phyloP scores from a whole-genome alignment of 2,329 filamentous ascomycete genomes.

The Cladosporium cucumerinum region DNA sequence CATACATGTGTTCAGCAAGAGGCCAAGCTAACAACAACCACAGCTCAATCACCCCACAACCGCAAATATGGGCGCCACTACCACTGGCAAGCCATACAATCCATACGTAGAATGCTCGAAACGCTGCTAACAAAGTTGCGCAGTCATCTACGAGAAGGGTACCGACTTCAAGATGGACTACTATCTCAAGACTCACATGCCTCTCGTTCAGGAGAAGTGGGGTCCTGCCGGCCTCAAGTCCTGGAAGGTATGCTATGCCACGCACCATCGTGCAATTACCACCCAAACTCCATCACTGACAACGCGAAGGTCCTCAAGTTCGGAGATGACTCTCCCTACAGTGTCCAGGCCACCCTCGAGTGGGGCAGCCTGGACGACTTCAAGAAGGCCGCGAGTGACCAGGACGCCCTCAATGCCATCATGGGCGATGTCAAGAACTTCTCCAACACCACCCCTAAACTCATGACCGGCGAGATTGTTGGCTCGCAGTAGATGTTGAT shows the following conservation, averaged over 20 bases:
- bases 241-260: slow-evolving; percentile 20
- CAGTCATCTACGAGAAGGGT: slow-evolving; percentile 36
- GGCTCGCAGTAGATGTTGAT: slow-evolving; percentile 17
- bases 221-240: slow-evolving; percentile 31
- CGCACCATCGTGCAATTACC: background rate
- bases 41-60: background rate
- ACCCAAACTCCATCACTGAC: background rate
- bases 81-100: background rate
- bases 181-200: slow-evolving; percentile 40
- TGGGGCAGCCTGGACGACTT: slow-evolving; percentile 30
- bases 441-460: slow-evolving; percentile 33
- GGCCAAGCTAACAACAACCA: background rate
- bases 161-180: slow-evolving; percentile 40
- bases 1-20: background rate
- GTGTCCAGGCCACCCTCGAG: slow-evolving; percentile 35
- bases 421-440: slow-evolving; percentile 37
- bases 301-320: slow-evolving; percentile 31
- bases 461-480: slow-evolving; percentile 32
- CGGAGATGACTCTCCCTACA: slow-evolving; percentile 30
- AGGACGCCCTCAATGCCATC: slow-evolving; percentile 26
- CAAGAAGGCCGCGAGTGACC: slow-evolving; percentile 26
- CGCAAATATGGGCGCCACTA: slow-evolving; percentile 8
- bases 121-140: background rate
- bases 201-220: slow-evolving; percentile 35
- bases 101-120: background rate